Conservation (phyloP, 257 asterid species). For the Lycium ferocissimum region DNA sequence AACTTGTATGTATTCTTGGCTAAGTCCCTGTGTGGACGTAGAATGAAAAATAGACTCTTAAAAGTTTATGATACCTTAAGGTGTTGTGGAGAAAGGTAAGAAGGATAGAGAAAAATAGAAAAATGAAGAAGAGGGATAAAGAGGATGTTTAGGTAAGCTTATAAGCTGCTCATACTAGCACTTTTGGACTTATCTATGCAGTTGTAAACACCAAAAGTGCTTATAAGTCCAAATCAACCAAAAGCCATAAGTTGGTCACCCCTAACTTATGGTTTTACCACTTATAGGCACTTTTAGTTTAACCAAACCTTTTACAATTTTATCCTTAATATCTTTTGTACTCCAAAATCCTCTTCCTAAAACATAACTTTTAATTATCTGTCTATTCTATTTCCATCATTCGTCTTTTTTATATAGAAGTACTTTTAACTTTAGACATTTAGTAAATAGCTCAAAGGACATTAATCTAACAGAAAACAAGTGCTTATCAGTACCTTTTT, state of each 20-base stretch:
- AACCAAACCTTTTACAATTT: not conserved
- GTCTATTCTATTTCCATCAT: too few relatives aligned
- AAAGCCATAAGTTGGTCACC: not conserved
- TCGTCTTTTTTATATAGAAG: too few relatives aligned
- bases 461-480: too few relatives aligned
- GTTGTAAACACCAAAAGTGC: not conserved
- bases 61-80: not conserved
- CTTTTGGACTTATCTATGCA: not conserved
- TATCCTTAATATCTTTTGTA: too few relatives aligned
- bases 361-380: too few relatives aligned
- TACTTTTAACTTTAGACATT: too few relatives aligned
- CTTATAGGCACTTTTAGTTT: not conserved
- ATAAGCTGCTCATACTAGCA: not conserved
- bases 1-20: not conserved
- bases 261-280: not conserved
- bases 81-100: not conserved
- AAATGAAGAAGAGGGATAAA: not conserved
- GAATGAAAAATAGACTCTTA: not conserved
- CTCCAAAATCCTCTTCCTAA: too few relatives aligned
- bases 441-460: too few relatives aligned
- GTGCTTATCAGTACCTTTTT: too few relatives aligned
- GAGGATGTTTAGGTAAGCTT: not conserved
- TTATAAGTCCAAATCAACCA: not conserved
- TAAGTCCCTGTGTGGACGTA: not conserved
- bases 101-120: not conserved